Conservation (phyloP, 805 yeast genomes). For the Zygoascus ofunaensis region DNA sequence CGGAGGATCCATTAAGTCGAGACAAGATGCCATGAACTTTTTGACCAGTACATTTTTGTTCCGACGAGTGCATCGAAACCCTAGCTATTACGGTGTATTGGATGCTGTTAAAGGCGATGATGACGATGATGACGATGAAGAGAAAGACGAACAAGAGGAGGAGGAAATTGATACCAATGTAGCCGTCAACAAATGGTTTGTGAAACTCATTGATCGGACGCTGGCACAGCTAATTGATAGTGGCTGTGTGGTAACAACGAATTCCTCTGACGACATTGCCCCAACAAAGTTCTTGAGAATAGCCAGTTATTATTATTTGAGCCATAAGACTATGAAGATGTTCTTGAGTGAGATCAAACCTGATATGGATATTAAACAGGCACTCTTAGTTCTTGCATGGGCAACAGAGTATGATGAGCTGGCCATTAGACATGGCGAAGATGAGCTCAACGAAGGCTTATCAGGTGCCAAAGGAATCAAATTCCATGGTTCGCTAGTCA, state of each 20-base stretch:
- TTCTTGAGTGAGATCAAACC: constrained; percentile 46
- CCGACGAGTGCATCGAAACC: constrained; percentile 67
- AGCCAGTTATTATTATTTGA: constrained; percentile 84
- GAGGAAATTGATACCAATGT: constrained; percentile 22
- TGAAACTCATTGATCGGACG: constrained; percentile 52
- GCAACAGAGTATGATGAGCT: constrained; percentile 79
- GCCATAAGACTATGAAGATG: constrained; percentile 77
- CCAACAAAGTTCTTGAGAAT: constrained; percentile 80
- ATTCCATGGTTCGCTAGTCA: constrained; percentile 38
- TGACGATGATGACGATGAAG: too few species aligned
- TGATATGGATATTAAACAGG: constrained; percentile 44
- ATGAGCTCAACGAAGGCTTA: constrained; percentile 73
- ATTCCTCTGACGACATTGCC: constrained; percentile 27
- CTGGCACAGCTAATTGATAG: constrained; percentile 62
- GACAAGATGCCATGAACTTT: constrained; percentile 67
- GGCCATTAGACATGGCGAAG: constrained; percentile 89
- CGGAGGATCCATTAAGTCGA: constrained; percentile 52
- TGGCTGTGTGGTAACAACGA: constrained; percentile 44
- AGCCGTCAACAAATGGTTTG: constrained; percentile 23
- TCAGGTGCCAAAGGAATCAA: constrained; percentile 54
- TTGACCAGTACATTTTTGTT: constrained; percentile 68
- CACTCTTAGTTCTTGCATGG: constrained; percentile 51
- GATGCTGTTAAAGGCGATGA: constrained; percentile 39
- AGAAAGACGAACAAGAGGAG: constrained; percentile 41
- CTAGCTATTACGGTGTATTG: constrained; percentile 58